Evolutionary conservation across 2,329 filamentous ascomycete genomes (phyloP), one percentile per base, ranked within the genome.

Genomic region (Apiospora arundinis): DNA sequence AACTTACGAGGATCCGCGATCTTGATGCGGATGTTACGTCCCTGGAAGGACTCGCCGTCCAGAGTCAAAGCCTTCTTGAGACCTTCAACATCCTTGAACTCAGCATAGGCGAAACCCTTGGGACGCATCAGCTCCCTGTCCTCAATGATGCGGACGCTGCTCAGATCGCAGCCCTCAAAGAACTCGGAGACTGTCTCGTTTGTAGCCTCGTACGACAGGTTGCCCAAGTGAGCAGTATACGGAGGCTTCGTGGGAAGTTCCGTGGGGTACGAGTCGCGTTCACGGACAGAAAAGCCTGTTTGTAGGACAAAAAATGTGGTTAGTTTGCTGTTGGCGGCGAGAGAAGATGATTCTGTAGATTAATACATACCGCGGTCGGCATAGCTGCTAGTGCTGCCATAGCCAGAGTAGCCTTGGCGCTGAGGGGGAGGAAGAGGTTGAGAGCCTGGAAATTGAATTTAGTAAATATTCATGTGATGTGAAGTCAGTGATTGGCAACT

Each of bases 101-200:
- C 96, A 75, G 97, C 95, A 82, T 99, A 99, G 73, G 95, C 96
- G 79, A 99, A 99, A 67, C 96, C 96, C 87, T 99, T 99, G 75
- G 96, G 96, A 80, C 95, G 95, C 83, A 92, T 91, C 80, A 96
- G 93, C 82, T 97, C 88, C 80, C 95, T 96, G 84, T 99, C 97
- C 85, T 98, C 95, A 74, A 99, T 97, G 78, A 99, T 95, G 78
- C 96, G 93, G 75, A 99, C 94, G 81, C 91, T 98, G 75, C 93
- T 93, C 77, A 98, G 92, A 75, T 94, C 89, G 82, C 95, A 98
- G 71, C 88, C 93, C 69, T 87, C 85, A 80, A 99, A 97, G 80
- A 98, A 96, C 69, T 95, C 93, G 77, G 88, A 91, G 74, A 99
- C 92, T 78, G 95, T 92, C 76, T 91, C 92, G 75, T 90, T 89